Evolutionary conservation across 2,329 filamentous ascomycete genomes (phyloP).

Genomic region (Teratosphaeria epicoccoides): DNA sequence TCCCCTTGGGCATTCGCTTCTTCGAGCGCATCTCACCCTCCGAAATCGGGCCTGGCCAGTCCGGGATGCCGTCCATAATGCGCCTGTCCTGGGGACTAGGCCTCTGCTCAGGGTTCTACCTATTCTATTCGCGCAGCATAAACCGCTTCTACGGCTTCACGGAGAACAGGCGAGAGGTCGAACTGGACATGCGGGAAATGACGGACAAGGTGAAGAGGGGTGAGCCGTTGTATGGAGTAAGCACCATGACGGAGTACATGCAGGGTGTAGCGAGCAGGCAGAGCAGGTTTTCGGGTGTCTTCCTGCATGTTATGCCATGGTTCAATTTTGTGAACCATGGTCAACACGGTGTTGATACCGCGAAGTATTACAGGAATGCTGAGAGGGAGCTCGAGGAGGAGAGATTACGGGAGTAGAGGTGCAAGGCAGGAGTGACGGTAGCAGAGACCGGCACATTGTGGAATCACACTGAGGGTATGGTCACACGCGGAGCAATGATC

Average conservation of each 20-base stretch:
- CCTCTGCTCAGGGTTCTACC: slow-evolving; percentile 65
- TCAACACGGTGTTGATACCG: slow-evolving; percentile 92
- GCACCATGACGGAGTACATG: slow-evolving; percentile 70
- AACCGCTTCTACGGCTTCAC: slow-evolving; percentile 88
- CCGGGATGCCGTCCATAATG: slow-evolving; percentile 70
- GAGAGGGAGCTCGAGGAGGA: slow-evolving; percentile 88
- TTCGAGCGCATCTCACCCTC: slow-evolving; percentile 83
- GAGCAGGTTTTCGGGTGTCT: slow-evolving; percentile 79
- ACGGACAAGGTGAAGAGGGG: slow-evolving; percentile 89
- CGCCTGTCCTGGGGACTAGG: slow-evolving; percentile 66
- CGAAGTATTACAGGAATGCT: slow-evolving; percentile 95
- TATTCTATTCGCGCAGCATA: slow-evolving; percentile 73
- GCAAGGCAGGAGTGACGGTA: background rate
- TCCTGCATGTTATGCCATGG: slow-evolving; percentile 80
- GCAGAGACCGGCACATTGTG: background rate
- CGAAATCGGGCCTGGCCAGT: slow-evolving; percentile 59
- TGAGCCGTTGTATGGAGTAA: slow-evolving; percentile 77
- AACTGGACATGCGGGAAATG: slow-evolving; percentile 98
- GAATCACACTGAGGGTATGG: no score
- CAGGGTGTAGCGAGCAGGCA: slow-evolving; percentile 89
- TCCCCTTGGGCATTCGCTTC: slow-evolving; percentile 61
- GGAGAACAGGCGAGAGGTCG: slow-evolving; percentile 83
- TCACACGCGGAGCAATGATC: background rate
- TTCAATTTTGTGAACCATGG: slow-evolving; percentile 98
- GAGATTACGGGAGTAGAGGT: slow-evolving; percentile 23